These are phyloP conservation scores for Malassezia arunalokei DNA, from an alignment of 1,284 basidiomycete species.

Conservation along the genomic window DNA sequence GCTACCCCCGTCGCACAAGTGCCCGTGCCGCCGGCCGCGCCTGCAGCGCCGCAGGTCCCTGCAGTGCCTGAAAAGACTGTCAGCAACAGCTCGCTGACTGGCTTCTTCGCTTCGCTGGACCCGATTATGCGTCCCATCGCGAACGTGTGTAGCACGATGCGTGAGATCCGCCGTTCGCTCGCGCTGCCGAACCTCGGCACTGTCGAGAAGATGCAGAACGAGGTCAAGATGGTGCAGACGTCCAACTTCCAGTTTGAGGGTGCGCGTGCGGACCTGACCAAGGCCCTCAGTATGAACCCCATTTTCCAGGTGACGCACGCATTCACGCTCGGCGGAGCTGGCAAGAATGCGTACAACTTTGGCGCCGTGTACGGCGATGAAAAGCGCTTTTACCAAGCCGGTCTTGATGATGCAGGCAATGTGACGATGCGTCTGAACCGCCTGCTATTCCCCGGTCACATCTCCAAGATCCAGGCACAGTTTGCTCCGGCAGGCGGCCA, in stretches of 20 bases:
- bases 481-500: conserved; percentile 50
- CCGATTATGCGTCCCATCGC: conserved; percentile 28
- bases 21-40: background rate
- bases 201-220: conserved; percentile 36
- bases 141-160: conserved; percentile 18
- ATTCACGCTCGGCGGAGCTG: conserved; percentile 62
- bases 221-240: conserved; percentile 59
- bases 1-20: background rate
- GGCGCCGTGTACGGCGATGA: conserved; percentile 82
- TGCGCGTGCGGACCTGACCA: conserved; percentile 84
- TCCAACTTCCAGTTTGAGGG: conserved; percentile 96
- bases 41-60: background rate
- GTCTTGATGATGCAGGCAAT: conserved; percentile 81
- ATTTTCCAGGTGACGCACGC: conserved; percentile 97
- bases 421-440: conserved; percentile 81
- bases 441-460: conserved; percentile 65
- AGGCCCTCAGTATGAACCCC: conserved; percentile 81
- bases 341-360: conserved; percentile 70
- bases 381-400: conserved; percentile 73
- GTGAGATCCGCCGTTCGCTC: conserved; percentile 29
- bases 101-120: conserved; percentile 19
- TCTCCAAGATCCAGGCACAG: conserved; percentile 81
- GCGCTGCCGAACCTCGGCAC: conserved; percentile 41
- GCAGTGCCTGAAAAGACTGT: conserved; percentile 4
- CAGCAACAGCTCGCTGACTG: conserved; percentile 3